A percentile compares a stretch with the other conserved stretches of the same genome.
These are phyloP conservation scores for Entomortierella beljakovae DNA, from an alignment of 192 early-diverging fungal species.

Conservation along the genomic window DNA sequence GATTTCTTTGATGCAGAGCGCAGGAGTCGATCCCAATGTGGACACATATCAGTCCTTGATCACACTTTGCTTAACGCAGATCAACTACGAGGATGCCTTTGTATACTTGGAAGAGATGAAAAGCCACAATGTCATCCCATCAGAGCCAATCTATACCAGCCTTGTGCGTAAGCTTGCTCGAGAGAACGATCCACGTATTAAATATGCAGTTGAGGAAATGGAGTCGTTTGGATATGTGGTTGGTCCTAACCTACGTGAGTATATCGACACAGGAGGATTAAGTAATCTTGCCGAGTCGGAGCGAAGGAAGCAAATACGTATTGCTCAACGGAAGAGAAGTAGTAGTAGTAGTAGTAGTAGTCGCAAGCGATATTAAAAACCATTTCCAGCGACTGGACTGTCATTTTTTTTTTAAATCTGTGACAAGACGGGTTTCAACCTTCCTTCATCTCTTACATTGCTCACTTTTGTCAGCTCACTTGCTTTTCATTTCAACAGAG, in stretches of 20 bases:
- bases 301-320: slow-evolving; percentile 37
- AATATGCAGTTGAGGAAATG: slow-evolving; percentile 73
- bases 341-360: background rate
- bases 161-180: slow-evolving; percentile 68
- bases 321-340: slow-evolving; percentile 38
- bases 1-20: slow-evolving; percentile 63
- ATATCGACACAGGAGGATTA: slow-evolving; percentile 46
- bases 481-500: no score
- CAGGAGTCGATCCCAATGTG: slow-evolving; percentile 60
- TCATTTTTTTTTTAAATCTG: no score
- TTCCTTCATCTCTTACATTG: no score
- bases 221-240: slow-evolving; percentile 65
- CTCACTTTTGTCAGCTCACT: no score
- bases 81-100: slow-evolving; percentile 81
- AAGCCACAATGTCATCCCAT: slow-evolving; percentile 67
- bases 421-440: no score
- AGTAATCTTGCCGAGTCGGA: slow-evolving; percentile 48
- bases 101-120: slow-evolving; percentile 81
- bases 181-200: slow-evolving; percentile 70
- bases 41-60: slow-evolving; percentile 69
- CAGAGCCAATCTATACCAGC: slow-evolving; percentile 58
- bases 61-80: slow-evolving; percentile 58
- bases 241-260: slow-evolving; percentile 41
- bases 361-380: no score
- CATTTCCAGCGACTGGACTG: no score